These are phyloP conservation scores for Macroventuria anomochaeta DNA, from an alignment of 2,329 filamentous ascomycete genomes.

Conservation along the genomic window DNA sequence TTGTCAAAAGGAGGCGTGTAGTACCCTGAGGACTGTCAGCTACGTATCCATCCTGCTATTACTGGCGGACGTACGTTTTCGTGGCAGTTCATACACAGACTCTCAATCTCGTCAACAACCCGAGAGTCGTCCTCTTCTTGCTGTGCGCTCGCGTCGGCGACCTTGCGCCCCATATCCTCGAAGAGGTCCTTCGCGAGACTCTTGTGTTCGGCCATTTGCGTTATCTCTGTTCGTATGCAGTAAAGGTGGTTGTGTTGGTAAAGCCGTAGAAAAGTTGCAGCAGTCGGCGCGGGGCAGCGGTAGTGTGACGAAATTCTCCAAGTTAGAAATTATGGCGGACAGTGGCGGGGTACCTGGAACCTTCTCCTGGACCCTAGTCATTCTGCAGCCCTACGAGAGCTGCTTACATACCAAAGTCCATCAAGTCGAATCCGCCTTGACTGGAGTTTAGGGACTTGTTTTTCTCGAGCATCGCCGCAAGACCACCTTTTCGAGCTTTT, in stretches of 20 bases:
- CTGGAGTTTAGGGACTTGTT: constrained; percentile 46
- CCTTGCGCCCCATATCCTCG: constrained; percentile 59
- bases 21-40: constrained; percentile 66
- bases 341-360: constrained; percentile 16
- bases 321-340: constrained; percentile 32
- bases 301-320: constrained; percentile 36
- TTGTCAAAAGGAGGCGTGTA: constrained; percentile 85
- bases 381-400: constrained; percentile 38
- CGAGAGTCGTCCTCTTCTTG: constrained; percentile 51
- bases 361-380: constrained; percentile 23
- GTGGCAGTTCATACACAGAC: constrained; percentile 63
- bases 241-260: constrained; percentile 4
- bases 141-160: constrained; percentile 49
- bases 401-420: constrained; percentile 60
- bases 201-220: constrained; percentile 42
- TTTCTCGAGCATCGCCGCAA: constrained; percentile 61
- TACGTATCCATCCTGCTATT: constrained; percentile 4
- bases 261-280: constrained; percentile 5
- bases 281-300: constrained; percentile 12
- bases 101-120: constrained; percentile 61
- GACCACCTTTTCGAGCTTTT: constrained; percentile 61
- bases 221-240: constrained; percentile 1
- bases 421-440: constrained; percentile 55
- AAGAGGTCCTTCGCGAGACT: constrained; percentile 57
- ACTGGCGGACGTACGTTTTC: constrained; percentile 48